Evolutionary conservation across 441 rosid genomes (phyloP).

Genomic region (Melastoma candidum): DNA sequence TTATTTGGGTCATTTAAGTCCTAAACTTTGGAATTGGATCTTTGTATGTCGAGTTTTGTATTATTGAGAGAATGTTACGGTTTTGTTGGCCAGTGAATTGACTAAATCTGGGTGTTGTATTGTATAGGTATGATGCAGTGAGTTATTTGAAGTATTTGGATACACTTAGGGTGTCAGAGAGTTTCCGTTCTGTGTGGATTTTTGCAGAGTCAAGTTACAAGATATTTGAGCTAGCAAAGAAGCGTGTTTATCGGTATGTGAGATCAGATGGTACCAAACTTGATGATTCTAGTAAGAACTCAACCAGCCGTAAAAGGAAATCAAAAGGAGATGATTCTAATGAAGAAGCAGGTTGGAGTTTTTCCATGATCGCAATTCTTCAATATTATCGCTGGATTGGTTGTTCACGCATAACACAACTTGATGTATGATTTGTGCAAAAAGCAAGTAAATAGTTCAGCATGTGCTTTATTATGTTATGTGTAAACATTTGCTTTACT

Average conservation of each 20-base stretch:
- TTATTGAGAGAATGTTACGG: background rate
- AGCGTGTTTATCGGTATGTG: slow-evolving; percentile 64
- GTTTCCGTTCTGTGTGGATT: slow-evolving; percentile 96
- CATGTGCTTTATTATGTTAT: no score
- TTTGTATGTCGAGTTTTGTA: no score
- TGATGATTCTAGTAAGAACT: slow-evolving; percentile 28
- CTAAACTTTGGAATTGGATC: no score
- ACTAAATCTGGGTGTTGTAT: slow-evolving; percentile 13
- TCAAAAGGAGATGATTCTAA: slow-evolving; percentile 18
- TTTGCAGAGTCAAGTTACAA: slow-evolving; percentile 97
- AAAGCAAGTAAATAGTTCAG: no score
- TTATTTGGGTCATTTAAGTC: no score
- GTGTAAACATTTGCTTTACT: no score
- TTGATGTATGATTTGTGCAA: no score
- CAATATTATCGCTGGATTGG: background rate
- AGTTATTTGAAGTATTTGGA: slow-evolving; percentile 94
- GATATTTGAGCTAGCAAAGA: slow-evolving; percentile 94
- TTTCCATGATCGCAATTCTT: background rate
- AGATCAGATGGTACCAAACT: slow-evolving; percentile 43
- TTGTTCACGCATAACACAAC: no score
- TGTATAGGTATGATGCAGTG: slow-evolving; percentile 91
- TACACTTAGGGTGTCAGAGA: slow-evolving; percentile 89
- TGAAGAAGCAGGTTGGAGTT: slow-evolving; percentile 30
- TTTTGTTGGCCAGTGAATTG: slow-evolving; percentile 1
- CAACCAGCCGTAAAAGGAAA: slow-evolving; percentile 55